Conservation (phyloP, 2,329 filamentous ascomycete species). For the Blumeriella jaapii region DNA sequence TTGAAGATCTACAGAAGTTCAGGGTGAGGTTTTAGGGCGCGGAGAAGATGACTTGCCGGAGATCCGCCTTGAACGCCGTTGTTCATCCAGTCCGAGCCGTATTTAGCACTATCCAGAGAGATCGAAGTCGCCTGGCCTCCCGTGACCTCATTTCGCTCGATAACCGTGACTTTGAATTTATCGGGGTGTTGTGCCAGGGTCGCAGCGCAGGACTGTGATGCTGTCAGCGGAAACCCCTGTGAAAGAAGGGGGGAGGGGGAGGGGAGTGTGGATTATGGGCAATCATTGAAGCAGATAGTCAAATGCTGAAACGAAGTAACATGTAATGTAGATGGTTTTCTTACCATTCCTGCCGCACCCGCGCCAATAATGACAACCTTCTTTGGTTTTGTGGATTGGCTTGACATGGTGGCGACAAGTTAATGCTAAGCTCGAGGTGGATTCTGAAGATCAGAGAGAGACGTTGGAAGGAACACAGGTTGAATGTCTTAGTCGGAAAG, state of each 20-base stretch:
- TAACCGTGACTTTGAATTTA: slow-evolving; percentile 52
- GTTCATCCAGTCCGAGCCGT: slow-evolving; percentile 49
- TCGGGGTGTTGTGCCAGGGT: slow-evolving; percentile 55
- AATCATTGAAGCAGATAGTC: no score
- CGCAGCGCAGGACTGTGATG: slow-evolving; percentile 54
- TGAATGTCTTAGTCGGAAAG: no score
- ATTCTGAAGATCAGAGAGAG: no score
- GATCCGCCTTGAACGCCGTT: slow-evolving; percentile 52
- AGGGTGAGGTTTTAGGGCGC: slow-evolving; percentile 24
- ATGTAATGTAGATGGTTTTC: slow-evolving; percentile 6
- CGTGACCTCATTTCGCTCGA: slow-evolving; percentile 46
- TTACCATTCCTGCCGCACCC: slow-evolving; percentile 50
- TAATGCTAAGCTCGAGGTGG: no score
- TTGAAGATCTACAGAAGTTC: slow-evolving; percentile 23
- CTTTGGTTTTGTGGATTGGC: no score
- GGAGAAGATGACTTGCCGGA: slow-evolving; percentile 15
- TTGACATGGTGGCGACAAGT: no score
- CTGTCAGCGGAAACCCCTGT: no score
- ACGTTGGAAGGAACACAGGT: no score
- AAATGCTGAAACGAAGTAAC: not conserved
- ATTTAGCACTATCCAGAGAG: slow-evolving; percentile 41
- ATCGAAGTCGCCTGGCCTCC: slow-evolving; percentile 52
- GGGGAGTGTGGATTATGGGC: no score
- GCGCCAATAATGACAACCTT: slow-evolving; percentile 49
- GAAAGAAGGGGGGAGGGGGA: no score